Percentiles rank a stretch among this genome's conserved stretches.
Conservation (phyloP, 2,329 filamentous ascomycete genomes). For the Trematosphaeria pertusa region DNA sequence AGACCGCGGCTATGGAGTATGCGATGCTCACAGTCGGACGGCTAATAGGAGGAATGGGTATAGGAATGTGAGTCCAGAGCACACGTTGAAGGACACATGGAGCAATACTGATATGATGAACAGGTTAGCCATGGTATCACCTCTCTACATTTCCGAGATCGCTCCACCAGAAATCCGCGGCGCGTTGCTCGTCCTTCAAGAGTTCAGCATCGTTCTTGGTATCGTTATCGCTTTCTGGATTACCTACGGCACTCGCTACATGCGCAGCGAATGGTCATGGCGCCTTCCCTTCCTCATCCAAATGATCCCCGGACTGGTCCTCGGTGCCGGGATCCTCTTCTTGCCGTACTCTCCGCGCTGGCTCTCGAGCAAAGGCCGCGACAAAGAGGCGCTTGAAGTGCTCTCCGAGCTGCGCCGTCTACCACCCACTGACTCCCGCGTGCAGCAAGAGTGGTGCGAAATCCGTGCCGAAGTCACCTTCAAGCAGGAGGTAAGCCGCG, state of each 20-base stretch:
- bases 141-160: constrained; percentile 62
- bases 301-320: constrained; percentile 49
- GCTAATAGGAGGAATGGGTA: constrained; percentile 59
- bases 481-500: constrained; percentile 54
- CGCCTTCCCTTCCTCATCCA: constrained; percentile 58
- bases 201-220: constrained; percentile 56
- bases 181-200: constrained; percentile 57
- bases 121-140: constrained; percentile 52
- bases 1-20: constrained; percentile 59
- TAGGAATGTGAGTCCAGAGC: constrained; percentile 53
- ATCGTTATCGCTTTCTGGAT: constrained; percentile 63
- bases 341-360: constrained; percentile 65
- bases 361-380: constrained; percentile 52
- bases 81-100: not conserved
- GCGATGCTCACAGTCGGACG: constrained; percentile 60
- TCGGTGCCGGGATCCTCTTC: constrained; percentile 52
- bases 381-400: constrained; percentile 58
- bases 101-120: constrained; percentile 7
- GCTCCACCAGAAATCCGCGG: constrained; percentile 58
- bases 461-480: constrained; percentile 63
- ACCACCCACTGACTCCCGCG: constrained; percentile 56
- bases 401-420: constrained; percentile 59
- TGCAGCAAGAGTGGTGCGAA: constrained; percentile 61
- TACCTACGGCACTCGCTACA: constrained; percentile 58
- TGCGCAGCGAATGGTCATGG: constrained; percentile 53